Percentiles rank a stretch among this genome's conserved stretches.
These are phyloP conservation scores for Saccharomycodes ludwigii DNA, from an alignment of 805 yeast species.

Conservation along the genomic window DNA sequence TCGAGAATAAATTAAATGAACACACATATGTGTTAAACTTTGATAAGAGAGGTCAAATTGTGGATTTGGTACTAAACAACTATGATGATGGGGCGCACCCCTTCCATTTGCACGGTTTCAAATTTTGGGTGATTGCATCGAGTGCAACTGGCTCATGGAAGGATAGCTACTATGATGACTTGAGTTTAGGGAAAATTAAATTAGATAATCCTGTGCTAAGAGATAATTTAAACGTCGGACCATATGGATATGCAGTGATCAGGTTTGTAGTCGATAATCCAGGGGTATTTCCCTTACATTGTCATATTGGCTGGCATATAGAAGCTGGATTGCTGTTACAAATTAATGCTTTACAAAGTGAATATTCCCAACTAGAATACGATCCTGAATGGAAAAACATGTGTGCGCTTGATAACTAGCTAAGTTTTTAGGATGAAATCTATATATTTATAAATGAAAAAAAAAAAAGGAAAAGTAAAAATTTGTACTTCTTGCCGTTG, in stretches of 20 bases:
- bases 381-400: too few relatives aligned
- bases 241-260: constrained; percentile 42
- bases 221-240: constrained; percentile 48
- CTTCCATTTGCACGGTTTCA: constrained; percentile 46
- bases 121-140: constrained; percentile 18
- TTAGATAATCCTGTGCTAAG: constrained; percentile 37
- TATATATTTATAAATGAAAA: too few relatives aligned
- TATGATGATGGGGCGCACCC: constrained; percentile 58
- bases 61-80: constrained; percentile 57
- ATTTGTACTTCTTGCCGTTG: too few relatives aligned
- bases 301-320: constrained; percentile 63
- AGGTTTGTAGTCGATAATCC: constrained; percentile 64
- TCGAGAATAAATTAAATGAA: constrained; percentile 9
- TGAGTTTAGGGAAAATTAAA: constrained; percentile 32
- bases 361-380: constrained; percentile 15
- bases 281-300: constrained; percentile 77
- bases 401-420: too few relatives aligned
- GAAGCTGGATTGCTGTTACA: constrained; percentile 41
- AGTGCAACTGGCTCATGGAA: constrained; percentile 17
- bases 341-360: constrained; percentile 13
- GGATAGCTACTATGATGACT: constrained; percentile 24
- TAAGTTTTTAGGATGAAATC: too few relatives aligned
- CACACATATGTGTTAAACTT: constrained; percentile 13
- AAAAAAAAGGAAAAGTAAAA: too few relatives aligned
- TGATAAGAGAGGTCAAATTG: constrained; percentile 22